phyloP scores from a whole-genome alignment of 306 rosid genomes.

The Corylus avellana region DNA sequence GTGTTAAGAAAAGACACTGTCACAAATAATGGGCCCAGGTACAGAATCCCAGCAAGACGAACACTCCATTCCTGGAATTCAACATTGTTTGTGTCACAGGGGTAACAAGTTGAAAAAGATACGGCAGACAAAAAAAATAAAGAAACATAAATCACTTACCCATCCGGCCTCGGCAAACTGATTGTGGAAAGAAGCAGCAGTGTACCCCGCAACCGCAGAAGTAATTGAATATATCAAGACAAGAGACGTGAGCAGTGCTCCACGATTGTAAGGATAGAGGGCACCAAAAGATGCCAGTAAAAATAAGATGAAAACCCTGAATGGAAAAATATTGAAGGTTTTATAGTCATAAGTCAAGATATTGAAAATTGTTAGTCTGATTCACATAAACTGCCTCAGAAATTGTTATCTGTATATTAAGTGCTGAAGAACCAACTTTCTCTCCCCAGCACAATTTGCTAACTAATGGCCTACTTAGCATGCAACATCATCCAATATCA shows the following conservation, averaged over 20 bases:
- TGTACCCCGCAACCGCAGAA: slow-evolving; percentile 70
- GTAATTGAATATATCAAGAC: slow-evolving; percentile 55
- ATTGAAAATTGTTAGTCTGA: background rate
- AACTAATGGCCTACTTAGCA: background rate
- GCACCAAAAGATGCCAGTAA: slow-evolving; percentile 64
- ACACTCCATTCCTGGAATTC: slow-evolving; percentile 69
- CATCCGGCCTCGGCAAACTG: slow-evolving; percentile 71
- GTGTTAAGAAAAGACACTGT: slow-evolving; percentile 57
- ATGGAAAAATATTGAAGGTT: slow-evolving; percentile 11
- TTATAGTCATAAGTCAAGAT: background rate
- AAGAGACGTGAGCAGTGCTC: slow-evolving; percentile 64
- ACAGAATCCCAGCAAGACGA: slow-evolving; percentile 65
- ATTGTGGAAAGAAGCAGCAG: slow-evolving; percentile 71
- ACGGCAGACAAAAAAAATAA: background rate
- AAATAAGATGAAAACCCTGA: slow-evolving; percentile 63
- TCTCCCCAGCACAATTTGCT: background rate
- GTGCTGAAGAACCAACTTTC: background rate
- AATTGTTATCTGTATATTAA: background rate
- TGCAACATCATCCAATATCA: background rate
- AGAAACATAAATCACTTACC: slow-evolving; percentile 46
- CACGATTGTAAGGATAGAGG: slow-evolving; percentile 80
- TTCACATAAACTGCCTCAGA: background rate
- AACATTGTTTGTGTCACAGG: slow-evolving; percentile 21
- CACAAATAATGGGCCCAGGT: slow-evolving; percentile 70
- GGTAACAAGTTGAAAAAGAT: slow-evolving; percentile 3